Conservation (phyloP, 1,284 basidiomycete genomes). For the Baeospora myosura region DNA sequence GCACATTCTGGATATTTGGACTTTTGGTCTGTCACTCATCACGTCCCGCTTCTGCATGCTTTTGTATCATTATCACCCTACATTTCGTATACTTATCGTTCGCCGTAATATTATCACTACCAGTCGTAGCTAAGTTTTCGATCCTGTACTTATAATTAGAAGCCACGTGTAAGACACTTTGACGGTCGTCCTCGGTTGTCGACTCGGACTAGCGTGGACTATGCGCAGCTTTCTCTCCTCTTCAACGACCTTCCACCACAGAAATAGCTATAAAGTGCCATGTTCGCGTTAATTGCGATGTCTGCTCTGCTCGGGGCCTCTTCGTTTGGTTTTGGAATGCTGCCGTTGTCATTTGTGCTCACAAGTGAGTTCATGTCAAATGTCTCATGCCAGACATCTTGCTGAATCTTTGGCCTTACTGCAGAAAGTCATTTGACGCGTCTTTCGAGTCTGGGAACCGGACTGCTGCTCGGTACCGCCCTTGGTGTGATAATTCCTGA, state of each 20-base stretch:
- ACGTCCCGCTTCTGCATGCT: background rate
- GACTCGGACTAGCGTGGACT: too few species aligned
- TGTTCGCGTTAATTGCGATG: constrained; percentile 47
- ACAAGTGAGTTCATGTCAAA: constrained; percentile 50
- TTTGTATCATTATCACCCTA: too few species aligned
- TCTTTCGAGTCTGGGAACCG: constrained; percentile 64
- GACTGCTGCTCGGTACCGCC: constrained; percentile 83
- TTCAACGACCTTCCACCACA: too few species aligned
- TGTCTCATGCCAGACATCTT: constrained; percentile 3
- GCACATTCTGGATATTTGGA: background rate
- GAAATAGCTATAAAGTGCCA: constrained; percentile 10
- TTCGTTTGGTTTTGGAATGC: constrained; percentile 65
- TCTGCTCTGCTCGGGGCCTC: constrained; percentile 63
- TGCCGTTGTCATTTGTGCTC: constrained; percentile 68
- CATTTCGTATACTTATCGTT: too few species aligned
- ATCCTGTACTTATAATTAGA: too few species aligned
- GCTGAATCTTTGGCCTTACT: constrained; percentile 6
- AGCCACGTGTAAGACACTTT: too few species aligned
- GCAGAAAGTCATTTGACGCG: constrained; percentile 38
- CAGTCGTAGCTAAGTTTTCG: too few species aligned
- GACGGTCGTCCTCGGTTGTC: too few species aligned
- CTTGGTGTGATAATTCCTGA: constrained; percentile 90
- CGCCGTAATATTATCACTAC: too few species aligned
- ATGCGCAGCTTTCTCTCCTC: too few species aligned
- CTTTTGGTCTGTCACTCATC: background rate